Evolutionary conservation across 768 basidiomycete genomes (phyloP), one percentile per base, ranked within the genome.

Genomic region (Serendipita sp.): DNA sequence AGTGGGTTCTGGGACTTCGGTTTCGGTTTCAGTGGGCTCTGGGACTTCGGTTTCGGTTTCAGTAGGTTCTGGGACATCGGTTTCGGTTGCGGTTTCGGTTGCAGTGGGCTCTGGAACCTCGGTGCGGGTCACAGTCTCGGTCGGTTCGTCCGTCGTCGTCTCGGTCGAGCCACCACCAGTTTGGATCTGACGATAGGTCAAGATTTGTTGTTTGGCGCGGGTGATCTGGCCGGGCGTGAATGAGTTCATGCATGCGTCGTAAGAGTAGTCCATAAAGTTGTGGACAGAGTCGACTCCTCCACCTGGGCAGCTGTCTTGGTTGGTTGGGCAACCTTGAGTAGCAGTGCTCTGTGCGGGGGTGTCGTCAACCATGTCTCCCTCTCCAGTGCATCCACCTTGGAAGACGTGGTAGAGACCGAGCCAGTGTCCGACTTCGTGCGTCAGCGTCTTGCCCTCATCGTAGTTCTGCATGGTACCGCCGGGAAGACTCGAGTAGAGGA

Each of bases 401-500:
- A 82, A 83, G 30, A 81, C 81, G 73, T 83, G 81, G 72, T 77
- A 82, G 30, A 83, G 75, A 32, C 82, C 82, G 66, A 81, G 73
- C 81, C 82, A 84, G 73, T 83, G 81, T n/a, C 82, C 81, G 56
- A 76, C 78, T 71, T 84, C 83, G 69, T 84, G 83, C 13, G 78
- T 81, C 66, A 80, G 68, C 48, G 79, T 83, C 38, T 63, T 44
- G 30, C 68, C 68, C 71, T 78, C 67, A 72, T 83, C 75, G 72
- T 69, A 82, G 63, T 72, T 72, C 8, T 69, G 38, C 3, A 76
- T 71, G 44, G 74, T 71, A 18, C 82, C 83, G 52, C 78, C 78
- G 18, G 74, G 74, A 15, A 74, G 66, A 3, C 71, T 70, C 15
- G 72, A 71, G 70, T 68, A 75, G 30, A 73, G 71, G 66, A 73